A percentile compares a stretch with the other conserved stretches of the same genome.
Conservation (phyloP, 1,139 yeast genomes). For the Cylindricascospora bacillispora region DNA sequence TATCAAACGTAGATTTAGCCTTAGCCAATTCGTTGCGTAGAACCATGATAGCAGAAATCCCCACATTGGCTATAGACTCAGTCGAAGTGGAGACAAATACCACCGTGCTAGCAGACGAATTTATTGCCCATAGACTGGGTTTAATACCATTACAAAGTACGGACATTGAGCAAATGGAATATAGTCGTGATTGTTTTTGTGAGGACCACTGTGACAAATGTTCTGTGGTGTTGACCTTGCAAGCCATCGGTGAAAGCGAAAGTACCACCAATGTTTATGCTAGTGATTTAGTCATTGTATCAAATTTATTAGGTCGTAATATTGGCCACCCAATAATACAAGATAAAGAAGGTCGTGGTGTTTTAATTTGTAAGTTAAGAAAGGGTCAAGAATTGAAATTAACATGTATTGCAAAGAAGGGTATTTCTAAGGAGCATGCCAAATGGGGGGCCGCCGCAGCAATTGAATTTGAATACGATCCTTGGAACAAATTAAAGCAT, state of each 20-base stretch:
- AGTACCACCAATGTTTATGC: slow-evolving; percentile 85
- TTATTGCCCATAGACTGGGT: slow-evolving; percentile 86
- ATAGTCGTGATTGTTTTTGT: slow-evolving; percentile 93
- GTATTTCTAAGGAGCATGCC: slow-evolving; percentile 96
- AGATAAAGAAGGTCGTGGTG: slow-evolving; percentile 70
- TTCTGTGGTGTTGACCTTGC: slow-evolving; percentile 72
- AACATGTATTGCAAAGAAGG: slow-evolving; percentile 93
- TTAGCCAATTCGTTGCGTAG: slow-evolving; percentile 89
- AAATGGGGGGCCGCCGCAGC: slow-evolving; percentile 98
- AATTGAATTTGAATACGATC: slow-evolving; percentile 96
- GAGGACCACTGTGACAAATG: slow-evolving; percentile 95
- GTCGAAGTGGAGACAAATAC: slow-evolving; percentile 92
- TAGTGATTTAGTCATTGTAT: slow-evolving; percentile 55
- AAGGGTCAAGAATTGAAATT: slow-evolving; percentile 84
- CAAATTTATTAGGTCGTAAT: slow-evolving; percentile 30
- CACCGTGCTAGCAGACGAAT: slow-evolving; percentile 92
- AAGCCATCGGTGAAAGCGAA: slow-evolving; percentile 82
- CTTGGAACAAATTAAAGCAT: slow-evolving; percentile 95
- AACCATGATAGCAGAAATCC: slow-evolving; percentile 90
- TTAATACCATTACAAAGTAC: slow-evolving; percentile 77
- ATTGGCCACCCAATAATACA: slow-evolving; percentile 78
- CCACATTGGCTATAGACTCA: slow-evolving; percentile 88
- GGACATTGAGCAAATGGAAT: slow-evolving; percentile 66
- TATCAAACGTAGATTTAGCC: slow-evolving; percentile 78
- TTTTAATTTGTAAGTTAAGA: slow-evolving; percentile 78